These are phyloP conservation scores for Thalassiosira hispida DNA, from an alignment of 352 stramenopile genomes.

Conservation along the genomic window DNA sequence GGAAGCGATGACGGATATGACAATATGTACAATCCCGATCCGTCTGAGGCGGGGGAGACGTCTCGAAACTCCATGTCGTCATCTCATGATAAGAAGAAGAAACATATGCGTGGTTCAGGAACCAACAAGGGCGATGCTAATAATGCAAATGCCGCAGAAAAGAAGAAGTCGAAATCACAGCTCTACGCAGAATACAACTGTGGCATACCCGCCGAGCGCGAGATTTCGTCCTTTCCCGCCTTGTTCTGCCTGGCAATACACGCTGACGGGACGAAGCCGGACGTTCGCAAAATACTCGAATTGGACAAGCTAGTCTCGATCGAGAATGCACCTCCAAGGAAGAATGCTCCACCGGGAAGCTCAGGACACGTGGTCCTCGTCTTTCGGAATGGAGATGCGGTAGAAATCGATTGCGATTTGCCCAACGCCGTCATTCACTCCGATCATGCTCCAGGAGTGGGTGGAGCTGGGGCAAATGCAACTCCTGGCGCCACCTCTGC, in stretches of 20 bases:
- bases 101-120: not conserved
- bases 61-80: not conserved
- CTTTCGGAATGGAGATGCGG: constrained; percentile 76
- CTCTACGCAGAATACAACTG: constrained; percentile 46
- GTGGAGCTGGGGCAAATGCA: constrained; percentile 18
- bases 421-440: constrained; percentile 44
- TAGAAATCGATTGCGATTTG: constrained; percentile 79
- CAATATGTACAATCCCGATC: constrained; percentile 56
- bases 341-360: constrained; percentile 33
- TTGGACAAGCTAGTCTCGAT: constrained; percentile 78
- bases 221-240: constrained; percentile 80
- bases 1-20: constrained; percentile 51
- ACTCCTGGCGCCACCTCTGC: constrained; percentile 23
- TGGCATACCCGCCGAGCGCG: constrained; percentile 40
- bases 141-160: not conserved
- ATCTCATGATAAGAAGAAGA: constrained; percentile 12
- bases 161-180: constrained; percentile 8
- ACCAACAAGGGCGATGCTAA: not conserved
- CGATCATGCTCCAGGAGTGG: constrained; percentile 31
- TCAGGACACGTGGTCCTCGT: constrained; percentile 66
- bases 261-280: constrained; percentile 74
- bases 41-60: constrained; percentile 15
- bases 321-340: constrained; percentile 62
- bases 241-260: constrained; percentile 74
- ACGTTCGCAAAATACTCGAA: constrained; percentile 79